Base-by-base conservation (phyloP, 2,329 filamentous ascomycete genomes). In the Ilyonectria robusta region DNA sequence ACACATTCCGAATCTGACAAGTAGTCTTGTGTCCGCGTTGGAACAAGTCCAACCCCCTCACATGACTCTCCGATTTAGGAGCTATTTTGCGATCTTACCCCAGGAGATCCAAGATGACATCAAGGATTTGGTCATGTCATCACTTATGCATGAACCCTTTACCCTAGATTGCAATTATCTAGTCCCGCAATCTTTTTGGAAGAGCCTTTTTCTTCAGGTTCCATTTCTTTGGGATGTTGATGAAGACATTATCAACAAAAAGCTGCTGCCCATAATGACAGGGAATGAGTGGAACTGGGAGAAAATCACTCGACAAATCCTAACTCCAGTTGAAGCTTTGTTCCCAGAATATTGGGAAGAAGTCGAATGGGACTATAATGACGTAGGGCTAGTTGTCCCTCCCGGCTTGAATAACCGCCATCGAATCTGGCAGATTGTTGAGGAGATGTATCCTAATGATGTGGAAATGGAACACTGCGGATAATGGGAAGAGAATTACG, bases 151-250 rank as follows among this genome's bases (percentile, higher is more conserved):
- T 1, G 29, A 53, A 9, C 19, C 57, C 2, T 3, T 58, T 3
- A 2, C 42, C 2, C 29, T 59, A 2, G 53, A 63, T 4, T 69
- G 67, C 51, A 69, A 46, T 10, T 63, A 66, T 33, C 23, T 61
- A 1, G 35, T 66, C 3, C 33, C 54, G 0, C 63, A 63, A 21
- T 29, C 23, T 5, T 33, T 40, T 17, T 69, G 59, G 67, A 50
- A 31, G 19, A 3, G 55, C 4, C 2, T 55, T 1, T 61, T 69
- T 17, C 29, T 59, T 11, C 50, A 61, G 11, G 55, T 69, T 26
- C 63, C 63, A 4, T 69, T 64, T 21, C 46, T 69, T 6, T 69
- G 63, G 63, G 67, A 66, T 21, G 19, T 69, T 17, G 55, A 60
- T 33, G 1, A 15, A 1, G 37, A 37, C 3, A 3, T 55, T 1